Evolutionary conservation across 352 stramenopile genomes (phyloP), one percentile per base, ranked within the genome.

Genomic region (Phytopythium delawarense): DNA sequence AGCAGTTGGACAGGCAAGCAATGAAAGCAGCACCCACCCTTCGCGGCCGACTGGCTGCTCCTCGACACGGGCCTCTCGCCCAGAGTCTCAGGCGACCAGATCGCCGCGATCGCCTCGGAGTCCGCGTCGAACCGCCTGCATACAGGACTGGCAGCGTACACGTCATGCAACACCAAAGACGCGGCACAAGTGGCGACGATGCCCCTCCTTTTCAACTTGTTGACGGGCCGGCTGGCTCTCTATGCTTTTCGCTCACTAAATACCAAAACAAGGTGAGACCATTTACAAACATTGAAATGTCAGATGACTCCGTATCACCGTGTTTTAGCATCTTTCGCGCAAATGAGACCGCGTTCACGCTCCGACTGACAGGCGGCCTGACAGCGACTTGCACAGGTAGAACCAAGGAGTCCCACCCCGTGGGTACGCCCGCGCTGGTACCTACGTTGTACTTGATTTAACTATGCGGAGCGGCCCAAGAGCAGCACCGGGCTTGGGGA

Each of bases 381-480:
- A 37, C 48, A 49, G 48, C 23, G 48, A 54, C 48, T 54, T 54
- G 48, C 48, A 54, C 46, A 20, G 48, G 12, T 25, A 37, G 48
- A 23, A 21, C 8, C 48, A 13, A 30, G 23, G n/a, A 23, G n/a
- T 35, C 48, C 40, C 16, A 46, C 42, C 0, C 20, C 0, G 13
- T 15, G 48, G 48, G 48, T 54, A 54, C 48, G 48, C 48, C 20
- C 18, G 20, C 20, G 8, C 9, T 18, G 42, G 20, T 51, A 51
- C 45, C 20, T 51, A 51, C n/a, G n/a, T 51, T 51, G 21, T 20
- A 51, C 21, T 51, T 32, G 45, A 20, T 51, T 32, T 51, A 11
- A 28, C n/a, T 49, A 49, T 49, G 42, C n/a, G 15, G 42, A n/a
- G 6, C 42, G 20, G 42, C 42, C 42, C 42, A 49, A 45, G 39